Percentiles rank a stretch among this genome's conserved stretches.
These are phyloP conservation scores for Mycena filopes DNA, from an alignment of 768 basidiomycete genomes.

Conservation along the genomic window DNA sequence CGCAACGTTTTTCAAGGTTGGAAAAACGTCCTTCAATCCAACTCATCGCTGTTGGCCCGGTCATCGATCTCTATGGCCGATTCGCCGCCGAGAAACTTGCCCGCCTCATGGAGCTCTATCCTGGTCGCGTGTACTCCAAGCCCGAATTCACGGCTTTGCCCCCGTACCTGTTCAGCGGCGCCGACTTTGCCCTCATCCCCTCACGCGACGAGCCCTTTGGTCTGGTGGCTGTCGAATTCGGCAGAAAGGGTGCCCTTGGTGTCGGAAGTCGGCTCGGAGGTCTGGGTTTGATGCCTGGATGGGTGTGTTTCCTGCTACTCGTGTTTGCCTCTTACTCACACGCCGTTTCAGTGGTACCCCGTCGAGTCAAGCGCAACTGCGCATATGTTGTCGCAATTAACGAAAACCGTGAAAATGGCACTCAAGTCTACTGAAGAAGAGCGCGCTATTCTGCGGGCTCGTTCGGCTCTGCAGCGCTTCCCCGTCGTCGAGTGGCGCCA, in stretches of 20 bases:
- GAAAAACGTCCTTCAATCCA: conserved; percentile 90
- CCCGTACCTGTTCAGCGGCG: conserved; percentile 93
- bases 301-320: conserved; percentile 65
- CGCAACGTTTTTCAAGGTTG: conserved; percentile 67
- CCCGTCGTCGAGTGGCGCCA: conserved; percentile 98
- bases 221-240: conserved; percentile 95
- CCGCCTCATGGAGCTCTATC: conserved; percentile 94
- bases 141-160: conserved; percentile 96
- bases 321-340: conserved; percentile 12
- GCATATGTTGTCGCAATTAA: conserved; percentile 94
- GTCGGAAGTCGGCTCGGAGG: conserved; percentile 95
- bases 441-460: conserved; percentile 90
- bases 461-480: conserved; percentile 96
- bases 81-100: conserved; percentile 95
- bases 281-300: conserved; percentile 96
- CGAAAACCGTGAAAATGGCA: conserved; percentile 95
- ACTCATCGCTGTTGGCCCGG: conserved; percentile 89
- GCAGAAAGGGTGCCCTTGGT: conserved; percentile 95
- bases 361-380: conserved; percentile 93
- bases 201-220: conserved; percentile 98
- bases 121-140: conserved; percentile 94
- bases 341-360: conserved; percentile 84
- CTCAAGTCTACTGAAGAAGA: conserved; percentile 92
- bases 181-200: conserved; percentile 95
- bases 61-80: conserved; percentile 94